Conservation (phyloP, 805 yeast species). For the Candida sakaeoensis region DNA sequence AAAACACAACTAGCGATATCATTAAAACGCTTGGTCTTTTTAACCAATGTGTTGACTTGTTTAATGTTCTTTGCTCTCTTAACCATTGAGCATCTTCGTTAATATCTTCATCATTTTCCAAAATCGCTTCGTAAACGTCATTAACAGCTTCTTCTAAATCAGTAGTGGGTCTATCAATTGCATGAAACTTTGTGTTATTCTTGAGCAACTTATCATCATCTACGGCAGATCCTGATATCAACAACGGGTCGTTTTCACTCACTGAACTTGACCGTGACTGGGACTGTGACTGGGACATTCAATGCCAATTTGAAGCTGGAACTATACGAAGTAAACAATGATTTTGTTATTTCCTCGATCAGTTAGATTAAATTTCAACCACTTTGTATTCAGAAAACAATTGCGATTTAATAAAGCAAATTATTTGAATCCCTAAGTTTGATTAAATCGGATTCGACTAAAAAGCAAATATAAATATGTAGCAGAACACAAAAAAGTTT, state of each 20-base stretch:
- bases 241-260: conserved; percentile 3
- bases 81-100: conserved; percentile 47
- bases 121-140: conserved; percentile 39
- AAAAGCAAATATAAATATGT: background rate
- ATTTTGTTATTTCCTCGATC: no score
- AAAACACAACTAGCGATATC: conserved; percentile 40
- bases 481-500: background rate
- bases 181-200: background rate
- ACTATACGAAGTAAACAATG: no score
- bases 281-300: conserved; percentile 1
- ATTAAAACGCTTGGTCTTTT: conserved; percentile 54
- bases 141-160: conserved; percentile 28
- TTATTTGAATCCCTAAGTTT: background rate
- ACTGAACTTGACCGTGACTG: background rate
- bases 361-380: no score
- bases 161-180: conserved; percentile 8
- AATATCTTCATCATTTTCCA: conserved; percentile 27
- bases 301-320: no score
- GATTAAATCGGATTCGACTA: background rate
- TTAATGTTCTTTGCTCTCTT: conserved; percentile 44
- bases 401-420: no score
- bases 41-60: conserved; percentile 47
- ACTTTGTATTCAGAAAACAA: no score
- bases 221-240: background rate
- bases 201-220: background rate